Conservation (phyloP, 2,329 filamentous ascomycete species). For the Penicillium frequentans region DNA sequence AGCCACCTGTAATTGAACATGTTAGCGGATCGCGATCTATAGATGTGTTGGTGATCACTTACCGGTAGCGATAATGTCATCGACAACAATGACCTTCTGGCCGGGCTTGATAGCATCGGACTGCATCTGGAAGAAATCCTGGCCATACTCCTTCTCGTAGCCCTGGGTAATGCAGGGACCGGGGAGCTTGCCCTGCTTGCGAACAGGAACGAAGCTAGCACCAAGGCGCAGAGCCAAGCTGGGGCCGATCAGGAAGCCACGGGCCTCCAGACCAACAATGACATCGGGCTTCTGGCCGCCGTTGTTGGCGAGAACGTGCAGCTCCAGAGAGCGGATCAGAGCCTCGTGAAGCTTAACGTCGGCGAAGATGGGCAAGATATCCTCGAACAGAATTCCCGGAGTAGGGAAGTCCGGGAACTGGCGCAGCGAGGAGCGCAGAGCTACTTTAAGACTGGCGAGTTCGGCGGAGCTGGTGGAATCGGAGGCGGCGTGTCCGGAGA, state of each 20-base stretch:
- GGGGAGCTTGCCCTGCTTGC: constrained; percentile 94
- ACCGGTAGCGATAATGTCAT: constrained; percentile 99
- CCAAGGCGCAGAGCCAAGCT: constrained; percentile 79
- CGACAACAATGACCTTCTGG: constrained; percentile 88
- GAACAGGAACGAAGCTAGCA: constrained; percentile 85
- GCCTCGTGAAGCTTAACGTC: constrained; percentile 70
- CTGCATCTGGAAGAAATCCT: constrained; percentile 96
- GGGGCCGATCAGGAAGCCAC: constrained; percentile 94
- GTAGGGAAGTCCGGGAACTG: constrained; percentile 91
- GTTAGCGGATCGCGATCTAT: not conserved
- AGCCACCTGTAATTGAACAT: constrained; percentile 68
- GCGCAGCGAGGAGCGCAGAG: constrained; percentile 70
- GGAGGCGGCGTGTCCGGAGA: constrained; percentile 46
- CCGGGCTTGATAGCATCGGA: constrained; percentile 77
- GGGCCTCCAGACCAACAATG: constrained; percentile 87
- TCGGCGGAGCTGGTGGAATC: constrained; percentile 51
- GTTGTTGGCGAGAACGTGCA: constrained; percentile 71
- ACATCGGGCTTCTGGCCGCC: constrained; percentile 72
- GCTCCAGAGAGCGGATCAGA: constrained; percentile 80
- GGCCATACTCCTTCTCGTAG: constrained; percentile 95
- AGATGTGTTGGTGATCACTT: constrained; percentile 36
- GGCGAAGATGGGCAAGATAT: constrained; percentile 95
- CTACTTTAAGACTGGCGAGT: constrained; percentile 65
- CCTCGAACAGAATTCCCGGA: constrained; percentile 91
- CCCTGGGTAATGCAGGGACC: constrained; percentile 80